Evolutionary conservation across 805 yeast genomes (phyloP).

Genomic region (Maudiozyma barnettii): DNA sequence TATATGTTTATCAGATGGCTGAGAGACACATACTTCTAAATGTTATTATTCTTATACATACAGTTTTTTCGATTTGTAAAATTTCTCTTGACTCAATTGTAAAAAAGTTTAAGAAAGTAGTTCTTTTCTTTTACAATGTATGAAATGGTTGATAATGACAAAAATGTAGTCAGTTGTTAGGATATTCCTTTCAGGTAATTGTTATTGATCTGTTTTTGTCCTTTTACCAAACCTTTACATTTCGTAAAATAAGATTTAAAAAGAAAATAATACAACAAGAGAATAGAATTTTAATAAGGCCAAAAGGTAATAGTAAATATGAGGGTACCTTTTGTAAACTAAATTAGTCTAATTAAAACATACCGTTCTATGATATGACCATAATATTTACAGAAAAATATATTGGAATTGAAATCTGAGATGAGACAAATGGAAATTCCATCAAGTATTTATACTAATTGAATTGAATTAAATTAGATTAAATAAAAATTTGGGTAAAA

Average conservation of each 20-base stretch:
- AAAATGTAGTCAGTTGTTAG: too few relatives aligned
- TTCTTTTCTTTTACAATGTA: too few relatives aligned
- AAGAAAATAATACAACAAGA: background rate
- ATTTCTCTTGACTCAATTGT: too few relatives aligned
- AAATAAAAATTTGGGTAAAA: background rate
- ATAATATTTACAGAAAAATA: background rate
- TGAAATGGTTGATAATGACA: too few relatives aligned
- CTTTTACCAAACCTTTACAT: background rate
- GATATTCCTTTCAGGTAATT: too few relatives aligned
- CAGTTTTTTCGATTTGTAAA: too few relatives aligned
- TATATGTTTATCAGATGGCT: too few relatives aligned
- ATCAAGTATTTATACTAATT: conserved; percentile 11
- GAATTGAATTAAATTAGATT: too few relatives aligned
- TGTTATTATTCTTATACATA: too few relatives aligned
- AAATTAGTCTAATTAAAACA: conserved; percentile 12
- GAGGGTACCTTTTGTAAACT: background rate
- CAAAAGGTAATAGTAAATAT: background rate
- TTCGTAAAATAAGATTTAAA: background rate
- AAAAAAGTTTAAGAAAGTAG: too few relatives aligned
- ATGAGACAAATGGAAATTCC: conserved; percentile 3
- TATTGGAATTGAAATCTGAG: background rate
- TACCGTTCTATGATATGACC: conserved; percentile 5
- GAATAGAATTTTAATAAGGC: background rate
- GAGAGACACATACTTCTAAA: too few relatives aligned
- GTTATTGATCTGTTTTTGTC: too few relatives aligned